phyloP scores from a whole-genome alignment of 441 rosid species.

The Aleurites moluccanus region DNA sequence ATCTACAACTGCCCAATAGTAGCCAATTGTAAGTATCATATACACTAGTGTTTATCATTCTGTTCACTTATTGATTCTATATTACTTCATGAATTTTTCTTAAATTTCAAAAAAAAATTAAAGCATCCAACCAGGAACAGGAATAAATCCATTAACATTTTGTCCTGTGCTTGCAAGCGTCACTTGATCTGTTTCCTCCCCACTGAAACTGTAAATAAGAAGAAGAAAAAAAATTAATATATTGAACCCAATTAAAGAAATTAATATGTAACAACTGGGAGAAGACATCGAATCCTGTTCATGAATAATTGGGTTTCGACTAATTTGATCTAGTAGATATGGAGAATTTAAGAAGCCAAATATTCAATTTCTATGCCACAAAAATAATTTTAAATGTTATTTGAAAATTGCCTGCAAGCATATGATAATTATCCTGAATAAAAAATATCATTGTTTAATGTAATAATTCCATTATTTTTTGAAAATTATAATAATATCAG shows the following conservation, averaged over 20 bases:
- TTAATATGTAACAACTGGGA: not conserved
- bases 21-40: not conserved
- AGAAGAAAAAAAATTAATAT: not conserved
- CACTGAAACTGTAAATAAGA: conserved; percentile 35
- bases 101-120: conserved; percentile 25
- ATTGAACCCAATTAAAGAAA: not conserved
- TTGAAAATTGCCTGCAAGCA: too few relatives aligned
- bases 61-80: not conserved
- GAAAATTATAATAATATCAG: too few relatives aligned
- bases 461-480: too few relatives aligned
- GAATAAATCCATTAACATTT: conserved; percentile 46
- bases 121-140: conserved; percentile 72
- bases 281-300: too few relatives aligned
- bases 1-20: not conserved
- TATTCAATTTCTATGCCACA: too few relatives aligned
- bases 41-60: not conserved
- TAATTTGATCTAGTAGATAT: too few relatives aligned
- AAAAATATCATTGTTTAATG: too few relatives aligned
- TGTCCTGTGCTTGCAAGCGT: conserved; percentile 44
- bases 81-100: not conserved
- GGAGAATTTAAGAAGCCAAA: too few relatives aligned
- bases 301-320: too few relatives aligned
- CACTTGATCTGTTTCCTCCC: conserved; percentile 34
- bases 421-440: too few relatives aligned
- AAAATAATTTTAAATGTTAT: too few relatives aligned